Conservation (phyloP, 768 basidiomycete genomes). For the Agaricus sinodeliciosus region DNA sequence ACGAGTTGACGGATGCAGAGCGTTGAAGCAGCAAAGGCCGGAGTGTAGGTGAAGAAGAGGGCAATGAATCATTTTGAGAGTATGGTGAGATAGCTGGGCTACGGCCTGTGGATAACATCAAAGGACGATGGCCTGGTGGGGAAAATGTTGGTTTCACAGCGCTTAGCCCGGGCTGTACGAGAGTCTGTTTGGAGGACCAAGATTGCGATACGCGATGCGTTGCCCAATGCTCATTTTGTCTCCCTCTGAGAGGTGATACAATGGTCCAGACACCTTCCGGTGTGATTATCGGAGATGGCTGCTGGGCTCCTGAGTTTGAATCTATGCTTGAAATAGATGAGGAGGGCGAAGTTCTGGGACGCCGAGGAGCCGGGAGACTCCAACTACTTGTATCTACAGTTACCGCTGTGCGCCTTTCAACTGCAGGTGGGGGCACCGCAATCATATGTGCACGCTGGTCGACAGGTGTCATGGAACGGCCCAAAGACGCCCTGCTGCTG, state of each 20-base stretch:
- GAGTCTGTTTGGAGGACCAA: neutral
- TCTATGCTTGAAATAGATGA: neutral
- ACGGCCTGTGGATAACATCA: neutral
- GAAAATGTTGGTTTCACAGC: conserved; percentile 11
- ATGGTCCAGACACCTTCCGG: conserved; percentile 5
- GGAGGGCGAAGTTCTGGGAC: neutral
- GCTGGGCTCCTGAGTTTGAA: neutral
- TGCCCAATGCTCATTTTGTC: neutral
- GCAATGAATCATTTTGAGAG: neutral
- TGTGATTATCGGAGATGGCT: neutral
- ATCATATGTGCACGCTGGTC: conserved; percentile 3
- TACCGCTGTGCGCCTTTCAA: neutral
- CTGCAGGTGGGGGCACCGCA: neutral
- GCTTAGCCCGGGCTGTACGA: conserved; percentile 10
- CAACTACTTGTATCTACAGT: neutral
- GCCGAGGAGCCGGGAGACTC: conserved; percentile 5
- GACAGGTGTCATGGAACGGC: conserved; percentile 3
- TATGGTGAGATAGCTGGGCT: conserved; percentile 2
- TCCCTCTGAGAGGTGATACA: neutral
- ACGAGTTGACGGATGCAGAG: neutral
- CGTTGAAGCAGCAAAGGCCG: conserved; percentile 2
- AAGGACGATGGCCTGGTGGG: conserved; percentile 5
- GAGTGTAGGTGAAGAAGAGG: neutral
- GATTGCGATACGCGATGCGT: neutral
- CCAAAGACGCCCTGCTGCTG: conserved; percentile 2